Evolutionary conservation across 2,329 filamentous ascomycete species (phyloP).

Genomic region (Pyrenophora teres): DNA sequence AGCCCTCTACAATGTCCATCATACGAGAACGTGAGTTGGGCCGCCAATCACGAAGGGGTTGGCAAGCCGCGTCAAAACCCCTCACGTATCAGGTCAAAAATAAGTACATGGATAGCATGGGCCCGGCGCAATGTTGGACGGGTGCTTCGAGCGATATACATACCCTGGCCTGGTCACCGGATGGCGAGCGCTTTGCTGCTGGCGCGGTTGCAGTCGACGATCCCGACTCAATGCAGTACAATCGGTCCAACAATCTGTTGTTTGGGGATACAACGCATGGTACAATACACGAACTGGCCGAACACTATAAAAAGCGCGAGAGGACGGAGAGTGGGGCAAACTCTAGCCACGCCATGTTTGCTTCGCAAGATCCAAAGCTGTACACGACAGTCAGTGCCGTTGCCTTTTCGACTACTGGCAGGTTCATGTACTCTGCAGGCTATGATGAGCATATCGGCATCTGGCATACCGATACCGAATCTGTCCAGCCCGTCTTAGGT

Average conservation of each 20-base stretch:
- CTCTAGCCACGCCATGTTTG: conserved; percentile 52
- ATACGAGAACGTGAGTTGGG: conserved; percentile 44
- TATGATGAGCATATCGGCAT: conserved; percentile 57
- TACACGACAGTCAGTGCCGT: conserved; percentile 63
- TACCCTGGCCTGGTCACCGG: conserved; percentile 60
- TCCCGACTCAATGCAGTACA: conserved; percentile 63
- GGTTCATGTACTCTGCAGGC: conserved; percentile 58
- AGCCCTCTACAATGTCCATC: conserved; percentile 23
- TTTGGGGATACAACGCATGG: conserved; percentile 54
- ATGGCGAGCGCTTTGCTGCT: conserved; percentile 60
- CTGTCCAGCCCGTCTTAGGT: conserved; percentile 25
- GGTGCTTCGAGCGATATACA: conserved; percentile 64
- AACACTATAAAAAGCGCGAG: conserved; percentile 56
- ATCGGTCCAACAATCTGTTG: conserved; percentile 61
- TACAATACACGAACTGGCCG: conserved; percentile 57
- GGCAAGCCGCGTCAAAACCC: conserved; percentile 27
- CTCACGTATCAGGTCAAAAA: conserved; percentile 36
- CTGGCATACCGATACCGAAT: conserved; percentile 45
- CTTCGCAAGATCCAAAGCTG: conserved; percentile 57
- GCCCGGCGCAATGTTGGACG: conserved; percentile 55
- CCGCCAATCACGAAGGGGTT: conserved; percentile 32
- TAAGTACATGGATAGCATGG: conserved; percentile 48
- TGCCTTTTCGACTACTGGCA: conserved; percentile 55
- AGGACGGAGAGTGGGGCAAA: conserved; percentile 48
- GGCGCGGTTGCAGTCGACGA: conserved; percentile 63